These are phyloP conservation scores for Salix koriyanagi DNA, from an alignment of 345 rosid genomes.

Conservation along the genomic window DNA sequence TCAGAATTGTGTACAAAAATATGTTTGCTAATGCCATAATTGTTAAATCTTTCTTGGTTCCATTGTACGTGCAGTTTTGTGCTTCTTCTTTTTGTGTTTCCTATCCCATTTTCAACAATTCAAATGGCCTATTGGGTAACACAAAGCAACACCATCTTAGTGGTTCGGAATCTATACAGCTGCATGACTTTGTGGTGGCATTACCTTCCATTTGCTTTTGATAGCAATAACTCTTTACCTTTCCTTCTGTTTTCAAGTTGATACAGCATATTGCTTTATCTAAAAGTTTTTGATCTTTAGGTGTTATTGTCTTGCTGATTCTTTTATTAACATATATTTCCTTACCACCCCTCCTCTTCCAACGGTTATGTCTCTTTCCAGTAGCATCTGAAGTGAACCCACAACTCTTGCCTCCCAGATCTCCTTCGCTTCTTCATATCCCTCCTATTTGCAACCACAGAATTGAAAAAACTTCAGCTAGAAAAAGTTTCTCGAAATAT, in stretches of 20 bases:
- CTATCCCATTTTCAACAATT: neutral
- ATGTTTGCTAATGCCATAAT: neutral
- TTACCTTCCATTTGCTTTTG: too few relatives aligned
- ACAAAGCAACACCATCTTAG: neutral
- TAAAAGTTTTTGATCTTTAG: neutral
- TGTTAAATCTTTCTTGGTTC: neutral
- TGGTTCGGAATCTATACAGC: neutral
- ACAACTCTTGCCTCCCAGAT: slow-evolving; percentile 34
- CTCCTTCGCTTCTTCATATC: slow-evolving; percentile 33
- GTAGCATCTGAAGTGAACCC: slow-evolving; percentile 46
- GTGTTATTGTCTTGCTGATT: neutral
- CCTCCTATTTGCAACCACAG: slow-evolving; percentile 34
- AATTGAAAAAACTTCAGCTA: slow-evolving; percentile 33
- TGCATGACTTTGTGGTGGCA: neutral
- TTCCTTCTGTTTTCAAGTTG: too few relatives aligned
- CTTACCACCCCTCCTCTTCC: neutral
- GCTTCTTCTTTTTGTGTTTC: too few relatives aligned
- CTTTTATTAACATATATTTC: neutral
- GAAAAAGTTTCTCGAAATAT: slow-evolving; percentile 46
- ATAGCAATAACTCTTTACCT: too few relatives aligned
- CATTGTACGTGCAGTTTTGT: too few relatives aligned
- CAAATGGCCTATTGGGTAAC: neutral
- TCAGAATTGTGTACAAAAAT: slow-evolving; percentile 15
- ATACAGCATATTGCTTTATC: neutral
- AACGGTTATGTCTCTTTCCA: slow-evolving; percentile 29